Conservation (phyloP, 2,329 filamentous ascomycete species). For the Pleomassaria siparia region DNA sequence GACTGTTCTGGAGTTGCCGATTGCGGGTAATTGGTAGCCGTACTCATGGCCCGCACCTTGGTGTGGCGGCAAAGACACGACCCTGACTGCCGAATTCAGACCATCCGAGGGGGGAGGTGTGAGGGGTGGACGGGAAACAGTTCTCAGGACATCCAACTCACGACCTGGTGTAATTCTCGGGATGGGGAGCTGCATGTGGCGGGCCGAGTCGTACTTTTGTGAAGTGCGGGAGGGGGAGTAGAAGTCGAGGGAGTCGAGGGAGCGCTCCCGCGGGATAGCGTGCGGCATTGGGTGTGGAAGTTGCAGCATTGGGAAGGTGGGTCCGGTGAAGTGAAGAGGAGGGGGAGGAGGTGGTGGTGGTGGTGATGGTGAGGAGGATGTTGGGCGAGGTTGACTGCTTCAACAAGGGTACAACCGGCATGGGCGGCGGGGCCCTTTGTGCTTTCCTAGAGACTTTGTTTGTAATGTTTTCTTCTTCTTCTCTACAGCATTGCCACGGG, state of each 20-base stretch:
- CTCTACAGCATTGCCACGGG: conserved; percentile 25
- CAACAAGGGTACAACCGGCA: neutral
- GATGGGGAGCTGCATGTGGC: conserved; percentile 37
- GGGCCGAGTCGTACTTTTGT: conserved; percentile 30
- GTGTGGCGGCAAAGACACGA: conserved; percentile 30
- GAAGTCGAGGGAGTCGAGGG: conserved; percentile 39
- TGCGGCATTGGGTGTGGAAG: conserved; percentile 45
- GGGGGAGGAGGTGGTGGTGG: conserved; percentile 10
- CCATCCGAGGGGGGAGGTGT: conserved; percentile 39
- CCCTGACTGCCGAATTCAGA: conserved; percentile 31
- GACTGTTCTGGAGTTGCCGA: conserved; percentile 37
- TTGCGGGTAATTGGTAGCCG: conserved; percentile 39
- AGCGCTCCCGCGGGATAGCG: conserved; percentile 38
- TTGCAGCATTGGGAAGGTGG: conserved; percentile 28
- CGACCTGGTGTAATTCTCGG: conserved; percentile 18
- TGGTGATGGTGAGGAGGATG: neutral
- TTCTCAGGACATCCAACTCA: conserved; percentile 24
- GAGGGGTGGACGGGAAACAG: conserved; percentile 28
- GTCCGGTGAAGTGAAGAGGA: conserved; percentile 10
- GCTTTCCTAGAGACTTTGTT: conserved; percentile 6
- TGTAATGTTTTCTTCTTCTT: conserved; percentile 8
- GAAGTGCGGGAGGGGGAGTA: conserved; percentile 26
- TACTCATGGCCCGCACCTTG: conserved; percentile 33
- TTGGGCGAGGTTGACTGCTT: conserved; percentile 12
- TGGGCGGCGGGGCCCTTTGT: conserved; percentile 1